Evolutionary conservation across 441 rosid genomes (phyloP).

Genomic region (Mallotus repandus): DNA sequence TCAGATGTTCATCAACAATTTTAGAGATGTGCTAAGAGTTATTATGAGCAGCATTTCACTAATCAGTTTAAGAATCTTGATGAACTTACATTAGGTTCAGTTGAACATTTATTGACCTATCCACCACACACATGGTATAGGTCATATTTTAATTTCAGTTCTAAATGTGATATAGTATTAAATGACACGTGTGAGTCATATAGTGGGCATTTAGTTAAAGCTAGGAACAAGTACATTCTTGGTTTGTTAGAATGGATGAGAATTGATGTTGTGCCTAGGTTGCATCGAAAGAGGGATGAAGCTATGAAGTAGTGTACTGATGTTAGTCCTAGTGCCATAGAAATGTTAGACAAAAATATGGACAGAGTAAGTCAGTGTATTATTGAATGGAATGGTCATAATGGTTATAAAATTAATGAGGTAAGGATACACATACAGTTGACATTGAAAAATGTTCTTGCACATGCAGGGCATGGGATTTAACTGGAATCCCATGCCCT

Average conservation of each 20-base stretch:
- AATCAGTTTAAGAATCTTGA: not conserved
- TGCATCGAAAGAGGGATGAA: not conserved
- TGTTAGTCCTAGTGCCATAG: not conserved
- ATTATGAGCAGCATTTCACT: not conserved
- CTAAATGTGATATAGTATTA: not conserved
- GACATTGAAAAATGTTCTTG: not conserved
- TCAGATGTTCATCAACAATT: not conserved
- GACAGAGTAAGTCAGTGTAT: not conserved
- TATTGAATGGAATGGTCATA: not conserved
- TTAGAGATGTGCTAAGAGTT: not conserved
- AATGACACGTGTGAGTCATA: not conserved
- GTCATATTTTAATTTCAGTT: not conserved
- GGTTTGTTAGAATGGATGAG: not conserved
- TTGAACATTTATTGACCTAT: not conserved
- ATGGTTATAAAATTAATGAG: not conserved
- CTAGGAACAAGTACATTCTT: not conserved
- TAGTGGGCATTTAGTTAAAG: not conserved
- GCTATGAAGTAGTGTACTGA: not conserved
- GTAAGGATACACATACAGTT: not conserved
- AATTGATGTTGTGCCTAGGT: not conserved
- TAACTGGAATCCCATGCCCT: not conserved
- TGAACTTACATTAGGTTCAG: not conserved
- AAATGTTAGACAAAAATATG: not conserved
- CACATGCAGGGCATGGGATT: not conserved
- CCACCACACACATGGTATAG: not conserved